These are phyloP conservation scores for Dalbergia cochinchinensis DNA, from an alignment of 306 rosid species.

Conservation along the genomic window DNA sequence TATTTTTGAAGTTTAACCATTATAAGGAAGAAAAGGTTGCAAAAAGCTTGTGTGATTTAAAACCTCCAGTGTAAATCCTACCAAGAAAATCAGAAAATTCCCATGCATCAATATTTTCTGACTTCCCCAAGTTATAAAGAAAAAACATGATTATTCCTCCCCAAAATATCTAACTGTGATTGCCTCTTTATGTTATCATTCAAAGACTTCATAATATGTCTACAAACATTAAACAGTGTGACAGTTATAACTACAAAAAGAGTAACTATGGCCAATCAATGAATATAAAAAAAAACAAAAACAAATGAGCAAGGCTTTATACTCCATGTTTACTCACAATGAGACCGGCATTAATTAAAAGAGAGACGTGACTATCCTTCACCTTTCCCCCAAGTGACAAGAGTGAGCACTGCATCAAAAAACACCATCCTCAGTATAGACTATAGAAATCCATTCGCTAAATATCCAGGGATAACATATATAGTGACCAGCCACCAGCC, in stretches of 20 bases:
- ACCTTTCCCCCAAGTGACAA: slow-evolving; percentile 92
- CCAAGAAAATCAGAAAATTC: slow-evolving; percentile 15
- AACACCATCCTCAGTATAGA: neutral
- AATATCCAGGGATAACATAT: slow-evolving; percentile 29
- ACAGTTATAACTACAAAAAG: slow-evolving; percentile 4
- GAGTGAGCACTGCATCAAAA: slow-evolving; percentile 70
- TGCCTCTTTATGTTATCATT: slow-evolving; percentile 1
- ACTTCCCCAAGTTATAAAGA: neutral
- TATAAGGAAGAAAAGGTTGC: neutral
- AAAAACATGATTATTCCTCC: neutral
- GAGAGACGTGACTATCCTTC: slow-evolving; percentile 83
- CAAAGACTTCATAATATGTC: slow-evolving; percentile 20
- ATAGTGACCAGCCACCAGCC: slow-evolving; percentile 19
- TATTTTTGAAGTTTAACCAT: slow-evolving; percentile 9
- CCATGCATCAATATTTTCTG: neutral
- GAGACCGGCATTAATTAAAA: slow-evolving; percentile 82
- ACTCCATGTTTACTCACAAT: slow-evolving; percentile 70
- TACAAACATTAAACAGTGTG: neutral
- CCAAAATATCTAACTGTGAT: slow-evolving; percentile 3
- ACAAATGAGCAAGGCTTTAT: neutral
- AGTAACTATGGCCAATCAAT: neutral
- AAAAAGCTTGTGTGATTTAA: slow-evolving; percentile 22
- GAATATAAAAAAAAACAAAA: slow-evolving; percentile 30
- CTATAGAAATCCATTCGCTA: slow-evolving; percentile 28
- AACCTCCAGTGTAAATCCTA: slow-evolving; percentile 7